Evolutionary conservation across 371 early-diverging fungal species (phyloP).

Genomic region (Mucor piriformis): DNA sequence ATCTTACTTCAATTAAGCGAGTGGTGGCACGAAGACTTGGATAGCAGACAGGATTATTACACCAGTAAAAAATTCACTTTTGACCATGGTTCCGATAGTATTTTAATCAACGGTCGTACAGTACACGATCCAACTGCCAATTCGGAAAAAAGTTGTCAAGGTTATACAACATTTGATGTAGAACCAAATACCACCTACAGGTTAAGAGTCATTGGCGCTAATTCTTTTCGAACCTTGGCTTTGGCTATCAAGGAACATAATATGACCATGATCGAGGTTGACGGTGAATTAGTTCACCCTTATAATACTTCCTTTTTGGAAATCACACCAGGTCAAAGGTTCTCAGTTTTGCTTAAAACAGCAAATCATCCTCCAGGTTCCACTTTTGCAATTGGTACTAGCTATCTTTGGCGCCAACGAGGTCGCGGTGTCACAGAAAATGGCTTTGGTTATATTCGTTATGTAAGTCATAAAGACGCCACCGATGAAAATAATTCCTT

Average conservation of each 20-base stretch:
- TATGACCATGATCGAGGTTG: conserved; percentile 52
- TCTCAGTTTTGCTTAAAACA: conserved; percentile 28
- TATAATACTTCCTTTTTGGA: conserved; percentile 24
- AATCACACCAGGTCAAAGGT: conserved; percentile 35
- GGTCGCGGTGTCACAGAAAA: conserved; percentile 29
- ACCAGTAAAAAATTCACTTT: conserved; percentile 25
- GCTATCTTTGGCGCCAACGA: conserved; percentile 26
- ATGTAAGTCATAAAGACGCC: neutral
- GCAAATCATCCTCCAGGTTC: conserved; percentile 20
- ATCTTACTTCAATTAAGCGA: conserved; percentile 43
- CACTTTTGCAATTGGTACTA: conserved; percentile 29
- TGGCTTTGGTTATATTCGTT: conserved; percentile 31
- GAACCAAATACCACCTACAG: conserved; percentile 42
- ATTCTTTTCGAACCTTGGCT: conserved; percentile 34
- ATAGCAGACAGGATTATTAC: conserved; percentile 26
- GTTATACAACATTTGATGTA: conserved; percentile 38
- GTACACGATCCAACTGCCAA: conserved; percentile 14
- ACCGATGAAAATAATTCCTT: neutral
- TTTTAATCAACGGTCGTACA: conserved; percentile 48
- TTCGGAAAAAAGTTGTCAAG: conserved; percentile 21
- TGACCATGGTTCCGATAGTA: conserved; percentile 39
- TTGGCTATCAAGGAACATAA: conserved; percentile 43
- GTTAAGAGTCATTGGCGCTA: conserved; percentile 43
- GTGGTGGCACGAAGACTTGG: conserved; percentile 43
- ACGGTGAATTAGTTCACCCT: conserved; percentile 37